Evolutionary conservation across 2,329 filamentous ascomycete genomes (phyloP).

Genomic region (Coleophoma crateriformis): DNA sequence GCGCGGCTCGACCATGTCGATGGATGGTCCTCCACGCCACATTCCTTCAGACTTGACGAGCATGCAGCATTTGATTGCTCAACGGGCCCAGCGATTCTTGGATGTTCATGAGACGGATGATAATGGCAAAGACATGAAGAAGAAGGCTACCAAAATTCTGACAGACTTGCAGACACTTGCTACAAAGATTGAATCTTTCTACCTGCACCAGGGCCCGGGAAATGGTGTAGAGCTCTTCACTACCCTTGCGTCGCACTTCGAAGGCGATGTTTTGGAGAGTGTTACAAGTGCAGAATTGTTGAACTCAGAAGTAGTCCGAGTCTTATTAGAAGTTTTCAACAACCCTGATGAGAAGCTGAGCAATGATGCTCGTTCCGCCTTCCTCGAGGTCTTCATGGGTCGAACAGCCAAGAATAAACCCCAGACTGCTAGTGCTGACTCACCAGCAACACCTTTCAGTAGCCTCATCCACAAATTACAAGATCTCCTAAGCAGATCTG

Average conservation of each 20-base stretch:
- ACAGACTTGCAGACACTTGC: conserved; percentile 67
- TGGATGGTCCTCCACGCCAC: conserved; percentile 47
- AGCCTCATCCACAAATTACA: conserved; percentile 91
- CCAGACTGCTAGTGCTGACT: conserved; percentile 59
- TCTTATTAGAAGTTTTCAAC: conserved; percentile 77
- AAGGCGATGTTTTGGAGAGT: conserved; percentile 81
- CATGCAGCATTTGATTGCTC: conserved; percentile 67
- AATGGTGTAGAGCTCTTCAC: conserved; percentile 66
- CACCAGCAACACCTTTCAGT: conserved; percentile 79
- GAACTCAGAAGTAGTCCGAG: conserved; percentile 82
- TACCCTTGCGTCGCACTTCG: conserved; percentile 76
- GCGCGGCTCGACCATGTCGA: conserved; percentile 59
- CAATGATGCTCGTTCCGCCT: conserved; percentile 70
- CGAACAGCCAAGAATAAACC: conserved; percentile 55
- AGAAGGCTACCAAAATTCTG: conserved; percentile 73
- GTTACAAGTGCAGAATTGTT: conserved; percentile 94
- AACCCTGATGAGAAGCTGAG: conserved; percentile 58
- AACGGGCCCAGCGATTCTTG: conserved; percentile 77
- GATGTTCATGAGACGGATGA: conserved; percentile 76
- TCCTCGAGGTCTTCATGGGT: conserved; percentile 90
- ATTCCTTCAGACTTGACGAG: conserved; percentile 44
- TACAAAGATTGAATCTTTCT: conserved; percentile 65
- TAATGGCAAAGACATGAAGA: conserved; percentile 65
- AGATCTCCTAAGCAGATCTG: conserved; percentile 89
- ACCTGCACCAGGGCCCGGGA: conserved; percentile 48